phyloP scores from a whole-genome alignment of 192 early-diverging fungal genomes.

The Mortierella hygrophila region DNA sequence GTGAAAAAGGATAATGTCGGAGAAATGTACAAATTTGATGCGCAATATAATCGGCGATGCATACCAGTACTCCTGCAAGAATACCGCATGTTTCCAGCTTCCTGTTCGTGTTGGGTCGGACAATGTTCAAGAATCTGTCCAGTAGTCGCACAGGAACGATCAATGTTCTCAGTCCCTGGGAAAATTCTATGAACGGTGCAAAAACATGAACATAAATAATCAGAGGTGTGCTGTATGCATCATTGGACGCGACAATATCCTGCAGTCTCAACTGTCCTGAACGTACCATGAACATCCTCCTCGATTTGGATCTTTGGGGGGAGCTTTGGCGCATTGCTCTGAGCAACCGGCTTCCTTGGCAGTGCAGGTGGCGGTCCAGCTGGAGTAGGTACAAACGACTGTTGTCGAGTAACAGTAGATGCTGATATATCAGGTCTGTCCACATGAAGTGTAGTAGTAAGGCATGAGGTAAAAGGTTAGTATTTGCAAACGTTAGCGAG shows the following conservation, averaged over 20 bases:
- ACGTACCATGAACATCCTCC: conserved; percentile 47
- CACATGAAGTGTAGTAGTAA: background rate
- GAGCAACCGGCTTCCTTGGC: conserved; percentile 24
- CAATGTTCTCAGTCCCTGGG: conserved; percentile 75
- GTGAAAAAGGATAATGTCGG: background rate
- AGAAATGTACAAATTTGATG: background rate
- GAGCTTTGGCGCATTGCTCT: conserved; percentile 31
- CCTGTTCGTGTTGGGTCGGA: conserved; percentile 74
- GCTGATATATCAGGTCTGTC: conserved; percentile 2
- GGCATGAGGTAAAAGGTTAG: background rate
- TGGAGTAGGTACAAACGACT: conserved; percentile 12
- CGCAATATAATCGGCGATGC: conserved; percentile 18
- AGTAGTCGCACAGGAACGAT: conserved; percentile 75
- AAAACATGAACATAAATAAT: conserved; percentile 49
- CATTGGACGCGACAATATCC: conserved; percentile 13
- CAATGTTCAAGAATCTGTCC: conserved; percentile 79
- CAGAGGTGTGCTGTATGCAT: background rate
- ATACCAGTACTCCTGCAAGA: conserved; percentile 79
- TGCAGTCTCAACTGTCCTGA: conserved; percentile 16
- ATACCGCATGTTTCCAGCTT: conserved; percentile 94
- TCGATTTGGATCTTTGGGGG: conserved; percentile 44
- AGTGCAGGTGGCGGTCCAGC: conserved; percentile 29
- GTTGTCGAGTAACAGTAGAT: background rate
- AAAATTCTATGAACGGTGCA: conserved; percentile 53
- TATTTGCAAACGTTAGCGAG: background rate